These are phyloP conservation scores for Phlebopus sp. DNA, from an alignment of 1,284 basidiomycete genomes.

Conservation along the genomic window DNA sequence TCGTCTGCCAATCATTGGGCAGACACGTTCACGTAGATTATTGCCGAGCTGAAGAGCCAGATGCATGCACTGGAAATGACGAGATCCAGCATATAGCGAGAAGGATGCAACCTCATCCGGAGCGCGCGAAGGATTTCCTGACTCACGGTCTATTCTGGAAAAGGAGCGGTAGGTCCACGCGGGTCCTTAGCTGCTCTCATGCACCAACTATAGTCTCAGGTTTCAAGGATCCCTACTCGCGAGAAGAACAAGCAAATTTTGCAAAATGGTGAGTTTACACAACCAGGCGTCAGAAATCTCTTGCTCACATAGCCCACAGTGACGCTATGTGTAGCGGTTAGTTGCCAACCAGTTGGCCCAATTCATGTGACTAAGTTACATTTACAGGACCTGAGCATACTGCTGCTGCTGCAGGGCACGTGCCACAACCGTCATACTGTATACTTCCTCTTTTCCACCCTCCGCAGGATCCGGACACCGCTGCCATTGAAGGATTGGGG, in stretches of 20 bases:
- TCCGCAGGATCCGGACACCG: conserved; percentile 39
- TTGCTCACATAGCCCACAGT: conserved; percentile 23
- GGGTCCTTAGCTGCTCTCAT: no score
- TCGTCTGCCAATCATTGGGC: conserved; percentile 50
- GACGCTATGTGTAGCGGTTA: conserved; percentile 50
- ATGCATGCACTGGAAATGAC: conserved; percentile 33
- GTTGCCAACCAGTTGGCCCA: background rate
- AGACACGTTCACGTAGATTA: conserved; percentile 51
- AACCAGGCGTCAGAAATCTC: background rate
- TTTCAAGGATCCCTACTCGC: conserved; percentile 48
- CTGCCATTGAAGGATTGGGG: conserved; percentile 34
- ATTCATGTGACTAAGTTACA: background rate
- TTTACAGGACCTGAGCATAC: conserved; percentile 45
- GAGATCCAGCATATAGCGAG: conserved; percentile 44
- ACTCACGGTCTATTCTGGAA: conserved; percentile 51
- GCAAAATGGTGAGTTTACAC: conserved; percentile 42
- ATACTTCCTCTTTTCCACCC: conserved; percentile 50
- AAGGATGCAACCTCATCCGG: conserved; percentile 40
- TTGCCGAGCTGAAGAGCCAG: conserved; percentile 38
- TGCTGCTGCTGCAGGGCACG: conserved; percentile 32
- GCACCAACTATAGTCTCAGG: background rate
- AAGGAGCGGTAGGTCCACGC: conserved; percentile 37
- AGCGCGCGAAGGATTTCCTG: conserved; percentile 47
- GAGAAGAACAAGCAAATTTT: conserved; percentile 46
- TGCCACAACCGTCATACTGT: conserved; percentile 49